A percentile compares a stretch with the other conserved stretches of the same genome.
These are phyloP conservation scores for Boletus fagicola DNA, from an alignment of 768 basidiomycete species.

Conservation along the genomic window DNA sequence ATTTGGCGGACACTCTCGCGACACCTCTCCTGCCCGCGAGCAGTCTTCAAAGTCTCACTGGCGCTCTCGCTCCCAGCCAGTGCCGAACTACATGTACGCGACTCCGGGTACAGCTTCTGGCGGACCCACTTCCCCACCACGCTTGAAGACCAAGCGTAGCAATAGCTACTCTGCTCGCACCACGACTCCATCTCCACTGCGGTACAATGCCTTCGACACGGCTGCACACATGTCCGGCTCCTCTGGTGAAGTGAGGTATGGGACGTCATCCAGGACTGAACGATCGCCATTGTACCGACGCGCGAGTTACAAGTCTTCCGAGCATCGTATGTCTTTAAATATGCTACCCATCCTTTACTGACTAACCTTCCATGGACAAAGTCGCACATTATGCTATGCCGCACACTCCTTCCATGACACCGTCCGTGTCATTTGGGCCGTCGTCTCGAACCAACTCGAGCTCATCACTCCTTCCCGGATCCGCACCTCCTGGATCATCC, in stretches of 20 bases:
- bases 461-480: constrained; percentile 46
- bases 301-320: constrained; percentile 44
- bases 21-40: constrained; percentile 25
- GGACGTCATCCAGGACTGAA: constrained; percentile 31
- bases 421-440: constrained; percentile 34
- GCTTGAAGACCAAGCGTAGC: constrained; percentile 38
- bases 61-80: constrained; percentile 42
- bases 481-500: constrained; percentile 39
- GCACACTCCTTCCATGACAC: constrained; percentile 30
- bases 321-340: constrained; percentile 41
- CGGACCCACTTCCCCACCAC: constrained; percentile 38
- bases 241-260: constrained; percentile 34
- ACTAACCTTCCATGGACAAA: constrained; percentile 8
- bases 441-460: constrained; percentile 54
- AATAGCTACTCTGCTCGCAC: constrained; percentile 39
- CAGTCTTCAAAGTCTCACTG: constrained; percentile 40
- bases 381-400: constrained; percentile 34
- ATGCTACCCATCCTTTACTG: neutral
- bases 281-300: constrained; percentile 41
- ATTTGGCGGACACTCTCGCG: constrained; percentile 38
- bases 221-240: constrained; percentile 21
- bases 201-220: constrained; percentile 39
- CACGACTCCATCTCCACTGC: constrained; percentile 41
- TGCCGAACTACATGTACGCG: constrained; percentile 43
- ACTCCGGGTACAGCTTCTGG: constrained; percentile 28